These are phyloP conservation scores for Chaetoscypha palmicola DNA, from an alignment of 2,329 filamentous ascomycete genomes.

Conservation along the genomic window DNA sequence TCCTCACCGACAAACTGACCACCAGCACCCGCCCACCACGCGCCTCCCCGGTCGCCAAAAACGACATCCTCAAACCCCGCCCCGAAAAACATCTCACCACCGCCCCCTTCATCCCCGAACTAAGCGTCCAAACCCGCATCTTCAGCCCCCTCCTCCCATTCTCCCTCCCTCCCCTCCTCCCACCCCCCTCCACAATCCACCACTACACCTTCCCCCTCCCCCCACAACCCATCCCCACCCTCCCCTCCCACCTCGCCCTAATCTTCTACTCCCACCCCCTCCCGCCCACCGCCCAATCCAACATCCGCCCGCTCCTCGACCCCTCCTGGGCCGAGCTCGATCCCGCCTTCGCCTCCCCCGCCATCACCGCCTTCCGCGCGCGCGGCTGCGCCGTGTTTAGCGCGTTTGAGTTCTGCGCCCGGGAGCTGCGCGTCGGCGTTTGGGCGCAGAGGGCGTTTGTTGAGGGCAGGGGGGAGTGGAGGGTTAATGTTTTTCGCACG, in stretches of 20 bases:
- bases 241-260: background rate
- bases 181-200: background rate
- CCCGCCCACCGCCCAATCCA: too few relatives aligned
- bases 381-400: too few relatives aligned
- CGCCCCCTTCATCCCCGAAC: slow-evolving; percentile 10
- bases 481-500: background rate
- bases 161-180: background rate
- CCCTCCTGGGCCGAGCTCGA: too few relatives aligned
- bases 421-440: background rate
- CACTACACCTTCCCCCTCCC: slow-evolving; percentile 3
- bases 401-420: too few relatives aligned
- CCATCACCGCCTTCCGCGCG: too few relatives aligned
- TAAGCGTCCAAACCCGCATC: slow-evolving; percentile 5
- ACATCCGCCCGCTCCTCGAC: too few relatives aligned
- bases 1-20: slow-evolving; percentile 10
- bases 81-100: slow-evolving; percentile 8
- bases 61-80: background rate
- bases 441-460: background rate
- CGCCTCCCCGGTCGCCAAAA: background rate
- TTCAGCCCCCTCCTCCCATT: slow-evolving; percentile 13
- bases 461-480: background rate
- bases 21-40: slow-evolving; percentile 10
- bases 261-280: too few relatives aligned
- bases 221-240: background rate
- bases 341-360: too few relatives aligned